A percentile compares a stretch with the other conserved stretches of the same genome.
phyloP scores from a whole-genome alignment of 805 yeast genomes.

The Cyberlindnera misumaiensis region DNA sequence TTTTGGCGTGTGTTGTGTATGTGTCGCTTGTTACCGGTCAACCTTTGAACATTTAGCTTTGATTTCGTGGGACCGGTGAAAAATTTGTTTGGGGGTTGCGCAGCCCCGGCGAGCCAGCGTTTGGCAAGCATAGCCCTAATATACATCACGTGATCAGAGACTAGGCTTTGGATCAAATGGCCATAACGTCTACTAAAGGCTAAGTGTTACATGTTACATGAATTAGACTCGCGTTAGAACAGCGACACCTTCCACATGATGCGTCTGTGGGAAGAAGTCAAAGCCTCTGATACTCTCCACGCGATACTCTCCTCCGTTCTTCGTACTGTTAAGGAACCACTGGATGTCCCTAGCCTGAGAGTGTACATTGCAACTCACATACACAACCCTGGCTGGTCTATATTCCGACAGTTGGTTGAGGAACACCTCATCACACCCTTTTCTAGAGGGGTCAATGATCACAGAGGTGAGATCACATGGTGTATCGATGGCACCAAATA shows the following conservation, averaged over 20 bases:
- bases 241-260: slow-evolving; percentile 86
- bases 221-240: slow-evolving; percentile 40
- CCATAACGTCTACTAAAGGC: neutral
- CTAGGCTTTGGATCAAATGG: no score
- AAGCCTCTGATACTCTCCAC: slow-evolving; percentile 87
- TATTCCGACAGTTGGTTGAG: slow-evolving; percentile 79
- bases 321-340: slow-evolving; percentile 65
- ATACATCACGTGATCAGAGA: slow-evolving; percentile 8
- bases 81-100: slow-evolving; percentile 8
- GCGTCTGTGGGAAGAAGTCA: slow-evolving; percentile 94
- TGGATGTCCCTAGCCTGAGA: slow-evolving; percentile 94
- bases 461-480: slow-evolving; percentile 78
- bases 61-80: slow-evolving; percentile 11
- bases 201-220: neutral
- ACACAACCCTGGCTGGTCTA: slow-evolving; percentile 82
- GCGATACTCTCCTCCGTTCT: slow-evolving; percentile 52
- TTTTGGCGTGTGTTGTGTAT: slow-evolving; percentile 39
- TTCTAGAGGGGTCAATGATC: slow-evolving; percentile 94
- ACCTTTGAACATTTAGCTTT: slow-evolving; percentile 11
- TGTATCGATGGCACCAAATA: slow-evolving; percentile 71
- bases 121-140: slow-evolving; percentile 2
- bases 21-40: slow-evolving; percentile 3
- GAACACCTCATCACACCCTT: slow-evolving; percentile 89
- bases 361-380: slow-evolving; percentile 95
- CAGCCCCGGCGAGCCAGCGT: neutral